A percentile compares a stretch with the other conserved stretches of the same genome.
phyloP scores from a whole-genome alignment of 78 protist genomes.

The Monosiga brevicollis region DNA sequence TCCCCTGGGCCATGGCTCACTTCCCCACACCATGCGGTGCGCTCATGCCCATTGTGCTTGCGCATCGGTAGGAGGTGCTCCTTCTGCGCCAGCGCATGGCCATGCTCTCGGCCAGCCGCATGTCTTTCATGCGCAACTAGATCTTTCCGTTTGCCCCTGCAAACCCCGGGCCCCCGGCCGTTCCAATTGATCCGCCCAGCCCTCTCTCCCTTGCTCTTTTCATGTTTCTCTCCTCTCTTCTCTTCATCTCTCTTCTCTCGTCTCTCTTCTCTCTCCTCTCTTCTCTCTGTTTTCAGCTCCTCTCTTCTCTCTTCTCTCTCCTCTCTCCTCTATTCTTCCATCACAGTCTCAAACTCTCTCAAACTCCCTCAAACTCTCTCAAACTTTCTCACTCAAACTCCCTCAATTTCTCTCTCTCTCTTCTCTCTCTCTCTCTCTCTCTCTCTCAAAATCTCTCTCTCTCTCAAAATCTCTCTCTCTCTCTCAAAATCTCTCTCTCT shows the following conservation, averaged over 20 bases:
- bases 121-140: neutral
- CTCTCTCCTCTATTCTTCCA: neutral
- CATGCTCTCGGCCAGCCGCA: too few relatives aligned
- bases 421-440: neutral
- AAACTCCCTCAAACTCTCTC: neutral
- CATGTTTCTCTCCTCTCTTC: neutral
- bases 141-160: neutral
- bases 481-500: neutral
- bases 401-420: neutral
- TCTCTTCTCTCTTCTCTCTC: neutral
- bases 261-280: neutral
- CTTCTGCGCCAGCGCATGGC: too few relatives aligned
- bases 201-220: neutral
- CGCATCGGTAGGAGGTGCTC: too few relatives aligned
- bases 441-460: neutral
- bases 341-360: neutral
- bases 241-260: neutral
- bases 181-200: neutral
- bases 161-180: neutral
- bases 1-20: too few relatives aligned
- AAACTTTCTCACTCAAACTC: neutral
- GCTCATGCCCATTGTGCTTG: too few relatives aligned
- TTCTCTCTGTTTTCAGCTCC: neutral
- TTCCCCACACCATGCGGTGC: too few relatives aligned
- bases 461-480: neutral